Conservation (phyloP, 805 yeast genomes). For the Wickerhamiella lipophila region DNA sequence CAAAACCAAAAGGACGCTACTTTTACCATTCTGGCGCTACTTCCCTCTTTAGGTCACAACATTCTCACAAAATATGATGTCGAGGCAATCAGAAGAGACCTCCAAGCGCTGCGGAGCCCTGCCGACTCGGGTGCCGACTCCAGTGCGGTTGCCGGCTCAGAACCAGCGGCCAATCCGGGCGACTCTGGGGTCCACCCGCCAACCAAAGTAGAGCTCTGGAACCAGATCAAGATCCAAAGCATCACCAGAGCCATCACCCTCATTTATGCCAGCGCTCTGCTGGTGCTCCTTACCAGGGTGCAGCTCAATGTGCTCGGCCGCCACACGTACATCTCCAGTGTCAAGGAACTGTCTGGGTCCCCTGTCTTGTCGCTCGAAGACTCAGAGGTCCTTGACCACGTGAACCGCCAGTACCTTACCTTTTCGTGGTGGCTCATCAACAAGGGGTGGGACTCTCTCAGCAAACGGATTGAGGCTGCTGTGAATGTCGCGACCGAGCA, state of each 20-base stretch:
- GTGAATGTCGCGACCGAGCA: constrained; percentile 50
- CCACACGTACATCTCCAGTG: constrained; percentile 68
- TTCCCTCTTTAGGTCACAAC: constrained; percentile 62
- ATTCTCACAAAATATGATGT: constrained; percentile 52
- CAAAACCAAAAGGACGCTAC: constrained; percentile 88
- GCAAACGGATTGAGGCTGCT: constrained; percentile 39
- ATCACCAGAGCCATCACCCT: constrained; percentile 61
- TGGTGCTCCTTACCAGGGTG: constrained; percentile 66
- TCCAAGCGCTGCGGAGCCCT: constrained; percentile 43
- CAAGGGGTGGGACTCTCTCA: constrained; percentile 61
- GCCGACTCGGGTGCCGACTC: constrained; percentile 20
- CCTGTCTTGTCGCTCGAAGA: constrained; percentile 14
- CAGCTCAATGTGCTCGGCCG: constrained; percentile 85
- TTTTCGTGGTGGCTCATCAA: constrained; percentile 90
- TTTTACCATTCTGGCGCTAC: constrained; percentile 66
- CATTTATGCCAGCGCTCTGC: constrained; percentile 51
- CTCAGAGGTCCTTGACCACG: constrained; percentile 26
- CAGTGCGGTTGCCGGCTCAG: background rate
- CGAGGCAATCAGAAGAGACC: constrained; percentile 56
- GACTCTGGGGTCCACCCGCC: constrained; percentile 26
- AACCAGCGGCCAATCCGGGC: constrained; percentile 10
- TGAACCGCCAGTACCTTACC: constrained; percentile 69
- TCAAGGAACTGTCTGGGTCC: constrained; percentile 49
- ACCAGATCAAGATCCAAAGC: constrained; percentile 61
- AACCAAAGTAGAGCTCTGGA: constrained; percentile 63